phyloP scores from a whole-genome alignment of 2,329 filamentous ascomycete genomes.

The Epichloe aotearoae region DNA sequence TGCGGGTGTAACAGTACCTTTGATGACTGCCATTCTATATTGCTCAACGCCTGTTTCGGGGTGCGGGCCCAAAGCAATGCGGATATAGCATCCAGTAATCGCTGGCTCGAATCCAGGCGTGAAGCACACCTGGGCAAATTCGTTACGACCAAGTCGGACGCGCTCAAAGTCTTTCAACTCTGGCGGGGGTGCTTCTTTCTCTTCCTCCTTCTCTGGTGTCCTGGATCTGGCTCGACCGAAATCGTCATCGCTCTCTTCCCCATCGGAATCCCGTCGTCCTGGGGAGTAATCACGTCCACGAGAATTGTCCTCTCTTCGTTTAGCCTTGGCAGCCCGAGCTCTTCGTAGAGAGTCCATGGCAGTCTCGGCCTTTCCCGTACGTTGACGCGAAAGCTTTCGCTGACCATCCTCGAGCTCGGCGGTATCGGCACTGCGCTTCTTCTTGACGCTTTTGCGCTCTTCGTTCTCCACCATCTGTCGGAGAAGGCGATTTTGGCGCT shows the following conservation, averaged over 20 bases:
- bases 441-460: conserved; percentile 39
- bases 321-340: conserved; percentile 47
- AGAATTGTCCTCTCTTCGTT: conserved; percentile 38
- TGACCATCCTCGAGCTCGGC: conserved; percentile 66
- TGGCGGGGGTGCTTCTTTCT: conserved; percentile 56
- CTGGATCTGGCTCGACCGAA: conserved; percentile 49
- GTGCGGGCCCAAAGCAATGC: conserved; percentile 71
- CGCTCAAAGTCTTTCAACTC: conserved; percentile 73
- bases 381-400: conserved; percentile 60
- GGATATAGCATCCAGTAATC: conserved; percentile 72
- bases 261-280: conserved; percentile 23
- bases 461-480: conserved; percentile 62
- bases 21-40: conserved; percentile 83
- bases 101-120: conserved; percentile 77
- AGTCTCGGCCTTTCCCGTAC: conserved; percentile 39
- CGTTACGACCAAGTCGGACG: conserved; percentile 68
- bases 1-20: conserved; percentile 40
- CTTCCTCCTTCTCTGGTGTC: conserved; percentile 49
- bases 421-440: conserved; percentile 65
- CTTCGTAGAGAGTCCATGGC: conserved; percentile 59
- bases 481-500: conserved; percentile 69
- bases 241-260: conserved; percentile 65
- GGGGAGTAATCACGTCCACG: conserved; percentile 43
- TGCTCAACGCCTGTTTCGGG: conserved; percentile 57
- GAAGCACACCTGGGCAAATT: conserved; percentile 86